These are phyloP conservation scores for Darksidea phi DNA, from an alignment of 495 filamentous ascomycete genomes.

Conservation along the genomic window DNA sequence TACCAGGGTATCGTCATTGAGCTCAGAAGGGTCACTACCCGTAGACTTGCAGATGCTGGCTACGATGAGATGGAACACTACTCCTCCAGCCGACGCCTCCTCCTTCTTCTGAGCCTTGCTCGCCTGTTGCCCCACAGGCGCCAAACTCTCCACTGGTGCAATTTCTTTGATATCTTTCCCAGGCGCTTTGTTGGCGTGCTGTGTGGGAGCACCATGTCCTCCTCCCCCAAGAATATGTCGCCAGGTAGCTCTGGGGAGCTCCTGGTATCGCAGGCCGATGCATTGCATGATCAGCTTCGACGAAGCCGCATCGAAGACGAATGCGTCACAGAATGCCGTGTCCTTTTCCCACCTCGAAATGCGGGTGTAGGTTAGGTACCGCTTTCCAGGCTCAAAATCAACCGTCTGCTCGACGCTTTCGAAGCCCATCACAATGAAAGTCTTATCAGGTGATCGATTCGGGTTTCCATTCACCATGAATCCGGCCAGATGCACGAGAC, in stretches of 20 bases:
- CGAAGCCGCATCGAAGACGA: constrained; percentile 20
- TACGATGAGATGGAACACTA: neutral
- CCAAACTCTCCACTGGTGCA: too few species aligned
- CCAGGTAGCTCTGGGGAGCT: constrained; percentile 19
- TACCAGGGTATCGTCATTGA: neutral
- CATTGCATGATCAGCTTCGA: constrained; percentile 21
- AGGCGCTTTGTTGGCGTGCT: too few species aligned
- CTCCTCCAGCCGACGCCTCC: neutral
- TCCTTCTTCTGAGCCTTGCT: constrained; percentile 7
- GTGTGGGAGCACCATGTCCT: too few species aligned
- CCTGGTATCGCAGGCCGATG: constrained; percentile 20
- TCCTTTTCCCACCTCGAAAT: constrained; percentile 28
- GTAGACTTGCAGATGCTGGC: neutral
- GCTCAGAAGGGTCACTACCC: constrained; percentile 7
- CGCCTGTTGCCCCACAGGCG: neutral
- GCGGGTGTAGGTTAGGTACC: constrained; percentile 24
- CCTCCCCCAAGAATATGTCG: constrained; percentile 17
- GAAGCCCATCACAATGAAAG: constrained; percentile 20
- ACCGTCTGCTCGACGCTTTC: constrained; percentile 25
- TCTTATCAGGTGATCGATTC: constrained; percentile 1
- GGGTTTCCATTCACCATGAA: constrained; percentile 25
- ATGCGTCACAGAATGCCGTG: constrained; percentile 26
- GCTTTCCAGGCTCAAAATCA: constrained; percentile 18
- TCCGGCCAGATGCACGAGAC: constrained; percentile 23
- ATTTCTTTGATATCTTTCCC: too few species aligned